These are phyloP conservation scores for Syzygium aqueum DNA, from an alignment of 345 rosid genomes.

Conservation along the genomic window DNA sequence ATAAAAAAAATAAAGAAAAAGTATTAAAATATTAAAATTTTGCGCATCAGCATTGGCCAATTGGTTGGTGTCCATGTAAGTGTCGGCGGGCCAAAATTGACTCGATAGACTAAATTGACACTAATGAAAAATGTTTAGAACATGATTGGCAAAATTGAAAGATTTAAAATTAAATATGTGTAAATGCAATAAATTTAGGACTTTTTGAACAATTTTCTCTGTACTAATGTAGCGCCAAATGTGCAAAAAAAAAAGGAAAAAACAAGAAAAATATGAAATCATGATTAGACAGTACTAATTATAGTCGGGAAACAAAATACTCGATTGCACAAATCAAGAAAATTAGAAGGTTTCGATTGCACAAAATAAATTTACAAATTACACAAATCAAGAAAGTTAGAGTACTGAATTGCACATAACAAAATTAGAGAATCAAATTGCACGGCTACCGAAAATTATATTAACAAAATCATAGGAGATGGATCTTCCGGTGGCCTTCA, in stretches of 20 bases:
- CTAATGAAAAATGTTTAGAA: too few species aligned
- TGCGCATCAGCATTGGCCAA: too few species aligned
- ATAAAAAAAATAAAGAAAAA: too few species aligned
- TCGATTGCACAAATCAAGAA: background rate
- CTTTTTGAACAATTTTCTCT: too few species aligned
- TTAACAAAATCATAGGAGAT: background rate
- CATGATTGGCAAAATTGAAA: too few species aligned
- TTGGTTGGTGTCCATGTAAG: too few species aligned
- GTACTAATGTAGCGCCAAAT: background rate
- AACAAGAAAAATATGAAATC: background rate
- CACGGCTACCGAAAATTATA: fast-evolving
- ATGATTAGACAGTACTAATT: background rate
- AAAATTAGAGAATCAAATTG: background rate
- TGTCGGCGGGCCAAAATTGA: too few species aligned
- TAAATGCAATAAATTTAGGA: too few species aligned
- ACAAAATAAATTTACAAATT: background rate
- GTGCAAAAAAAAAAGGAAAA: background rate
- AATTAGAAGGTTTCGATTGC: fast-evolving
- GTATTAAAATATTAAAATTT: too few species aligned
- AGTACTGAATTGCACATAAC: background rate
- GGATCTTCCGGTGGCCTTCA: background rate
- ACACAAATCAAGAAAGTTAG: fast-evolving
- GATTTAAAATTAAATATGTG: too few species aligned
- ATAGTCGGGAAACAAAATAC: background rate
- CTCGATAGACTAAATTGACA: too few species aligned